Conservation (phyloP, 2,329 filamentous ascomycete species). For the Botrytis paeoniae region DNA sequence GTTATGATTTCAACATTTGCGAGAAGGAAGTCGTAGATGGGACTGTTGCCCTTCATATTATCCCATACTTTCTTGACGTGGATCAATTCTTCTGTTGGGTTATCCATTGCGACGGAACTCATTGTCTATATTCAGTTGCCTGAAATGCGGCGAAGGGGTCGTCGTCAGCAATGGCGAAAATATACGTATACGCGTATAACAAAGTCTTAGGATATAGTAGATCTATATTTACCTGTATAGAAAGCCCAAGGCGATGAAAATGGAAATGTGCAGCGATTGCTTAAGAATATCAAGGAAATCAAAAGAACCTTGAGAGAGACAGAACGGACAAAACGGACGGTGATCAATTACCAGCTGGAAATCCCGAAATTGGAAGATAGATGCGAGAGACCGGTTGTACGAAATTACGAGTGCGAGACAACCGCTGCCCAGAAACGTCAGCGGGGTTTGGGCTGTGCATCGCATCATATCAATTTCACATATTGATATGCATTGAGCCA, state of each 20-base stretch:
- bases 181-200: neutral
- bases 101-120: conserved; percentile 20
- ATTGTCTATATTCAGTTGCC: conserved; percentile 9
- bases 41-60: conserved; percentile 39
- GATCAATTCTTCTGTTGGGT: conserved; percentile 27
- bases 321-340: neutral
- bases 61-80: conserved; percentile 35
- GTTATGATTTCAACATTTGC: conserved; percentile 46
- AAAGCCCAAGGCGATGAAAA: neutral
- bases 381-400: neutral
- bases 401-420: neutral
- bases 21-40: conserved; percentile 55
- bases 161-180: conserved; percentile 25
- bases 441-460: conserved; percentile 14
- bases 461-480: conserved; percentile 2
- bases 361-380: neutral
- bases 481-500: neutral
- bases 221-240: neutral
- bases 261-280: neutral
- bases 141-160: conserved; percentile 2
- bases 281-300: conserved; percentile 2
- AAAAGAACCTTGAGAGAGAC: neutral
- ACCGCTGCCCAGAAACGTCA: conserved; percentile 9
- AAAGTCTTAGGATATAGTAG: neutral
- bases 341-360: neutral